Evolutionary conservation across 108 stramenopile genomes (phyloP).

Genomic region (Nitzschia sp.): DNA sequence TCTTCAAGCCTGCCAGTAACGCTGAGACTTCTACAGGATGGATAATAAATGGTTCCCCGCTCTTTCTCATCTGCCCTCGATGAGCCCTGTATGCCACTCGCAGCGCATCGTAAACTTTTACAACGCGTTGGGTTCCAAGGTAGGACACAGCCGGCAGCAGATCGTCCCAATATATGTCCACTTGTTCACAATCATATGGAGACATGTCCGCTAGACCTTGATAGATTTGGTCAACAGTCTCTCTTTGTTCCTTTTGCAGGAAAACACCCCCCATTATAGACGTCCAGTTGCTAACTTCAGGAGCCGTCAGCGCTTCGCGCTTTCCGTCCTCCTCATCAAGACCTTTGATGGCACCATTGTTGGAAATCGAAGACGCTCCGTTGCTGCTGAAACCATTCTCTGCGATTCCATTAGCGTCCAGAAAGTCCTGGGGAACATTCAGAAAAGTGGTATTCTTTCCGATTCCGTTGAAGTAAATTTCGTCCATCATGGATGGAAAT

Average conservation of each 20-base stretch:
- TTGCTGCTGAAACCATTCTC: not conserved
- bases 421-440: not conserved
- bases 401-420: not conserved
- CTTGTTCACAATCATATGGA: conserved; percentile 54
- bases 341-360: not conserved
- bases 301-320: conserved; percentile 33
- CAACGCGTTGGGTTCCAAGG: conserved; percentile 51
- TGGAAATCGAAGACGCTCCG: not conserved
- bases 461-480: not conserved
- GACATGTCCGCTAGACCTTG: conserved; percentile 64
- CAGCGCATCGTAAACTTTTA: conserved; percentile 72
- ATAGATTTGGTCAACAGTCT: conserved; percentile 45
- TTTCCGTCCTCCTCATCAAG: not conserved
- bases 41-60: conserved; percentile 92
- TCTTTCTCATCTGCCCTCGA: conserved; percentile 87
- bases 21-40: conserved; percentile 92
- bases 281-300: conserved; percentile 80
- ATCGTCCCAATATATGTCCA: conserved; percentile 77
- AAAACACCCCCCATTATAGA: conserved; percentile 56
- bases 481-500: conserved; percentile 31
- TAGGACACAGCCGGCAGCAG: conserved; percentile 68
- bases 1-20: conserved; percentile 84
- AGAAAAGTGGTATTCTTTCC: not conserved
- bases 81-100: conserved; percentile 87
- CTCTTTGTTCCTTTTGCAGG: conserved; percentile 23